phyloP scores from a whole-genome alignment of 805 yeast species.

The Starmerella floricola region DNA sequence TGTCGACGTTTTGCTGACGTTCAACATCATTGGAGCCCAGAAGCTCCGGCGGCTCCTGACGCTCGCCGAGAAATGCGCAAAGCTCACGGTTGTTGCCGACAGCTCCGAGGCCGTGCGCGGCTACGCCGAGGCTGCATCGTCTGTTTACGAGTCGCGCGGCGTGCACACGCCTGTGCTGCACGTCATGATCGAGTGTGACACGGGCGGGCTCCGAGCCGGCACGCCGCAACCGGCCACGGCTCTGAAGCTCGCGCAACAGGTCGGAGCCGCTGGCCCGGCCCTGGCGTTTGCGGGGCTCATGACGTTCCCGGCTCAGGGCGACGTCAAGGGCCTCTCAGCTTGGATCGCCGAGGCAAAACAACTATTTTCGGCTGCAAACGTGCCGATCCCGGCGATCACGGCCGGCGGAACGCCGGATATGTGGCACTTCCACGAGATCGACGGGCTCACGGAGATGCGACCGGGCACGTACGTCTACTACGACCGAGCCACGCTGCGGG shows the following conservation, averaged over 20 bases:
- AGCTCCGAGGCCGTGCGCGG: constrained; percentile 5
- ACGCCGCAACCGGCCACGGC: constrained; percentile 12
- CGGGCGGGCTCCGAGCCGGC: constrained; percentile 18
- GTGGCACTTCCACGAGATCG: constrained; percentile 14
- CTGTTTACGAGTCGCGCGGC: too few species aligned
- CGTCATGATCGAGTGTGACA: constrained; percentile 17
- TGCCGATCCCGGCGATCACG: constrained; percentile 6
- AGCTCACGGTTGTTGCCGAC: constrained; percentile 15
- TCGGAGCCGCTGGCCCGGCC: constrained; percentile 1
- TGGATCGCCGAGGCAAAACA: constrained; percentile 9
- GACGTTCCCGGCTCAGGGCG: constrained; percentile 15
- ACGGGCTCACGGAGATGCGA: constrained; percentile 13
- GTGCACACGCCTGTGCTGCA: constrained; percentile 2
- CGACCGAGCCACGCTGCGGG: constrained; percentile 12
- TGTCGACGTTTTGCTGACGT: constrained; percentile 13
- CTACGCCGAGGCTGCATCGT: constrained; percentile 9
- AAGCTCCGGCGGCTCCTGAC: constrained; percentile 8
- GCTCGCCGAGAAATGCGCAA: constrained; percentile 5
- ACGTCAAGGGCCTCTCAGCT: background rate
- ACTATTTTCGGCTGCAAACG: constrained; percentile 3
- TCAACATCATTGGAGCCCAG: constrained; percentile 13
- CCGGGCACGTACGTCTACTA: constrained; percentile 18
- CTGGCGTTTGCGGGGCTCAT: constrained; percentile 13
- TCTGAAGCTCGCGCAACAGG: constrained; percentile 7
- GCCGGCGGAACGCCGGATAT: constrained; percentile 19